Conservation (phyloP, 169 alveolate genomes). For the Plasmodium knowlesi region DNA sequence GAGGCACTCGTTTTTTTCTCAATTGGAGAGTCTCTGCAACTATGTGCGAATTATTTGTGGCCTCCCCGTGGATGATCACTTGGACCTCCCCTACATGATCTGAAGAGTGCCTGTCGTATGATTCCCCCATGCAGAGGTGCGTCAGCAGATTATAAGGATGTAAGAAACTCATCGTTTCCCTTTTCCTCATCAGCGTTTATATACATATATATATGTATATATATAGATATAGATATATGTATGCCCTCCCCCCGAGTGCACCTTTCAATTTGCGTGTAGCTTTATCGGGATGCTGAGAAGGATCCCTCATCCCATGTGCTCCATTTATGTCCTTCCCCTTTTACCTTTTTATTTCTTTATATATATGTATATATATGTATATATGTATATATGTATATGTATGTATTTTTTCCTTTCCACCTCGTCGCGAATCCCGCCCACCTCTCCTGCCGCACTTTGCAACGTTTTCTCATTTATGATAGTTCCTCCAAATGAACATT, state of each 20-base stretch:
- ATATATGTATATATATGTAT: background rate
- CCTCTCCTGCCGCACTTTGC: background rate
- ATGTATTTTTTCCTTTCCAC: background rate
- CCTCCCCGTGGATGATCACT: constrained; percentile 60
- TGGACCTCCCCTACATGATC: constrained; percentile 57
- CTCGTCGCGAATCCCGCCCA: background rate
- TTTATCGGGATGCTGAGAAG: background rate
- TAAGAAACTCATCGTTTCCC: background rate
- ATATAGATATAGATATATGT: background rate
- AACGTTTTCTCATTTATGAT: background rate
- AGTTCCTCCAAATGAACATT: background rate
- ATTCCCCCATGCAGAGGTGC: background rate
- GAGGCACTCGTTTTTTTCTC: constrained; percentile 72
- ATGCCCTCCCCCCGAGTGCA: background rate
- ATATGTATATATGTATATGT: no score
- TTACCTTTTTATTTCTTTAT: no score
- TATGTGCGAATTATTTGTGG: constrained; percentile 34
- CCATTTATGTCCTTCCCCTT: background rate
- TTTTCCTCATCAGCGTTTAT: background rate
- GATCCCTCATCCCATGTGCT: background rate
- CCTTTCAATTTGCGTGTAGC: background rate
- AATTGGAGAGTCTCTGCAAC: constrained; percentile 49
- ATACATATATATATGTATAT: background rate
- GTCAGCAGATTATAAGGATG: background rate
- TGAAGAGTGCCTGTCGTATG: background rate